Evolutionary conservation across 305 asterid genomes (phyloP).

Genomic region (Plantago coronopus): DNA sequence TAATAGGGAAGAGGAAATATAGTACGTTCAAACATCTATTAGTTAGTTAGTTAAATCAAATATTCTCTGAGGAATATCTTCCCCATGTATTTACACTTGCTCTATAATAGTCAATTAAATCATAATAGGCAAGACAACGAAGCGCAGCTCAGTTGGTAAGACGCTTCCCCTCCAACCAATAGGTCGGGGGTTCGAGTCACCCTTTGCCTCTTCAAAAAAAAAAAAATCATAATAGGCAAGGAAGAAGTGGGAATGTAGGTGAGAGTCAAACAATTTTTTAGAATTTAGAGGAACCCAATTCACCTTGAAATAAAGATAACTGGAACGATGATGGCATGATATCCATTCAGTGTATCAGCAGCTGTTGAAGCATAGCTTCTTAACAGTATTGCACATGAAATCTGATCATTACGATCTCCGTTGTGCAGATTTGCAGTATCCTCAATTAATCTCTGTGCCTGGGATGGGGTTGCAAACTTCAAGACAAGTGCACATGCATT

Average conservation of each 20-base stretch:
- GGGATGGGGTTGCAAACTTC: slow-evolving; percentile 74
- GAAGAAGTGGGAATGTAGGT: not conserved
- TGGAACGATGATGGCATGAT: slow-evolving; percentile 71
- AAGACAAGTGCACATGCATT: slow-evolving; percentile 89
- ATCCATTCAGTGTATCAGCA: slow-evolving; percentile 78
- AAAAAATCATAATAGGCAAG: not conserved
- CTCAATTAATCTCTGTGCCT: slow-evolving; percentile 83
- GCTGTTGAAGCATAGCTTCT: slow-evolving; percentile 89
- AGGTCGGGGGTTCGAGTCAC: no score
- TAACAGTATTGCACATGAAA: slow-evolving; percentile 82
- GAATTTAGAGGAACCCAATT: slow-evolving; percentile 11
- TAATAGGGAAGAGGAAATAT: not conserved
- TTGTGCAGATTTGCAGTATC: slow-evolving; percentile 79
- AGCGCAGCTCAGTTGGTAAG: no score
- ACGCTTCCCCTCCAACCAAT: no score
- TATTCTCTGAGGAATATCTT: no score
- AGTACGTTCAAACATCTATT: no score
- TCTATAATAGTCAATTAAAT: not conserved
- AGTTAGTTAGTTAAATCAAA: no score
- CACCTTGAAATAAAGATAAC: slow-evolving; percentile 93
- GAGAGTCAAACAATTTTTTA: no score
- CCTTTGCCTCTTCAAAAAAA: no score
- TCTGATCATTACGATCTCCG: slow-evolving; percentile 84
- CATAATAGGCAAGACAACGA: not conserved
- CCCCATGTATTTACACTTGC: no score